Percentiles rank a stretch among this genome's conserved stretches.
phyloP scores from a whole-genome alignment of 306 rosid genomes.

The Elaeagnus macrophylla region DNA sequence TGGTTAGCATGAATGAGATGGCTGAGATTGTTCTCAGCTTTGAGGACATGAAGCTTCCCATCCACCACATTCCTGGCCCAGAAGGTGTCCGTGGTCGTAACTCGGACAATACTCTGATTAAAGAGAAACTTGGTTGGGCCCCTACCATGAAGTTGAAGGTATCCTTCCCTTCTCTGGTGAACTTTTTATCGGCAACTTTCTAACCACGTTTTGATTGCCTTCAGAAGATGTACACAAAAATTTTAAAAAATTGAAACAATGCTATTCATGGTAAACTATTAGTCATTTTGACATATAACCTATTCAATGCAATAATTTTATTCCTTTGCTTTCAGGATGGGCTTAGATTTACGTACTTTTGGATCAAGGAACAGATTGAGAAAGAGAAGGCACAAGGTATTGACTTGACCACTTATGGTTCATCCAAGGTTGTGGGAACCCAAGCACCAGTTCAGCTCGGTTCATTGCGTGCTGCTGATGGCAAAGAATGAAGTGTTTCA shows the following conservation, averaged over 20 bases:
- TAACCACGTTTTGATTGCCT: no score
- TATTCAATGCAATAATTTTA: background rate
- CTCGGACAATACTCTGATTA: conserved; percentile 90
- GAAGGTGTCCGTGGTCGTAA: conserved; percentile 99
- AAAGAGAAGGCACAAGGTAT: background rate
- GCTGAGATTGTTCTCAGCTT: conserved; percentile 92
- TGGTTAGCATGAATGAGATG: conserved; percentile 99
- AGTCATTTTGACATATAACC: background rate
- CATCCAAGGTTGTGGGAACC: conserved; percentile 60
- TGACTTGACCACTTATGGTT: background rate
- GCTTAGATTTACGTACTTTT: conserved; percentile 30
- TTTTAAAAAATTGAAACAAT: no score
- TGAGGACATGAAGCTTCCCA: conserved; percentile 68
- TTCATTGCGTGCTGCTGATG: conserved; percentile 89
- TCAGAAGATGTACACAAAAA: no score
- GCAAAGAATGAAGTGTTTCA: conserved; percentile 46
- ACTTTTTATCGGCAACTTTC: background rate
- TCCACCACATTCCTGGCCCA: conserved; percentile 95
- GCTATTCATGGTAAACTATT: no score
- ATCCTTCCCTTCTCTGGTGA: conserved; percentile 11
- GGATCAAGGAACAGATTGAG: conserved; percentile 25
- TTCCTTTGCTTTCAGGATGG: conserved; percentile 54
- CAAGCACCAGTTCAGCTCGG: conserved; percentile 98
- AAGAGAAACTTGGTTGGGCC: conserved; percentile 99
- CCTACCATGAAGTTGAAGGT: conserved; percentile 97